phyloP scores from a whole-genome alignment of 768 basidiomycete species.

The Suillus lakei region DNA sequence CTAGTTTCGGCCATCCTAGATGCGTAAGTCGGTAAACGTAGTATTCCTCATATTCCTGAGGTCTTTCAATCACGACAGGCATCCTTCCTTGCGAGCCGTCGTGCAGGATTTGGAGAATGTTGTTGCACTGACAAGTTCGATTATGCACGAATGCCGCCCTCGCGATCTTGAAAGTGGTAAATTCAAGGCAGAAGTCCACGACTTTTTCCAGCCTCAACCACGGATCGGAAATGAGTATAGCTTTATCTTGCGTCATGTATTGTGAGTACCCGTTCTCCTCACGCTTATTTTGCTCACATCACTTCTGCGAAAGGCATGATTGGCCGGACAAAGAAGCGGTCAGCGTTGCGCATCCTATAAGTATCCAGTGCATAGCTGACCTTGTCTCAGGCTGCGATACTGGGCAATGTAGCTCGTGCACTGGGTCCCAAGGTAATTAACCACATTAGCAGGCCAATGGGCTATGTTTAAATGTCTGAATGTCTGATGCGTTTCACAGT shows the following conservation, averaged over 20 bases:
- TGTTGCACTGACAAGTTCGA: not conserved
- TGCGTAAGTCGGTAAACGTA: constrained; percentile 29
- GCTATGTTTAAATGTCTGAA: not conserved
- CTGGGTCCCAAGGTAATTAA: not conserved
- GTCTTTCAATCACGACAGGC: not conserved
- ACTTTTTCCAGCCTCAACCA: constrained; percentile 45
- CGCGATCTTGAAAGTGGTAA: constrained; percentile 36
- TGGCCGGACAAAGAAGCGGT: constrained; percentile 14
- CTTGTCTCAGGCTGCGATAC: not conserved
- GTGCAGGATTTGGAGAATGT: constrained; percentile 43
- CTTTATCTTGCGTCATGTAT: not conserved
- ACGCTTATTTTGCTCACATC: not conserved
- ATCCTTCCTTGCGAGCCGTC: constrained; percentile 29
- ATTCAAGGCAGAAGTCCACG: constrained; percentile 42
- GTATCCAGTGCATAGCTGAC: too few relatives aligned
- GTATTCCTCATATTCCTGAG: not conserved
- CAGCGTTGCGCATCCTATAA: too few relatives aligned
- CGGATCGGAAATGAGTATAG: not conserved
- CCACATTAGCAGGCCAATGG: not conserved
- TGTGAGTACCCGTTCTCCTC: not conserved
- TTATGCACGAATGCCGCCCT: constrained; percentile 33
- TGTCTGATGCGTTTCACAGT: not conserved
- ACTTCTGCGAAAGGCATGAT: constrained; percentile 12
- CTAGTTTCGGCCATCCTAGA: constrained; percentile 43
- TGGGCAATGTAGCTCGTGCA: not conserved